These are phyloP conservation scores for Ramichloridium luteum DNA, from an alignment of 2,329 filamentous ascomycete genomes.

Conservation along the genomic window DNA sequence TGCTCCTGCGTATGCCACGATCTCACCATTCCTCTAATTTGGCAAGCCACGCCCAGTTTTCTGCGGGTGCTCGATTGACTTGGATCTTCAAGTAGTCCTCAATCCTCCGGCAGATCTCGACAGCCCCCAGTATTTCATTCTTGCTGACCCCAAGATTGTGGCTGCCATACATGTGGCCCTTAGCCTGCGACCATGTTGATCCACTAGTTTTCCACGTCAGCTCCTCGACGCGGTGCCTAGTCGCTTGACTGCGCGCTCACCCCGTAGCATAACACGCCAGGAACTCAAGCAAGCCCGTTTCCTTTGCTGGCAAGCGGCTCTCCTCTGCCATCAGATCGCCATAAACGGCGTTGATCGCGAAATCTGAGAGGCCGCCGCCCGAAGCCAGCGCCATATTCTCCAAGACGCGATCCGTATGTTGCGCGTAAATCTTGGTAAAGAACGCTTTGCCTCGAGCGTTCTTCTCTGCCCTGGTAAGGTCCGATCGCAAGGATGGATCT, in stretches of 20 bases:
- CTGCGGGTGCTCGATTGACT: constrained; percentile 7
- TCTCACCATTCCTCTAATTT: constrained; percentile 12
- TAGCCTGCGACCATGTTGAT: constrained; percentile 10
- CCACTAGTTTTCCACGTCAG: constrained; percentile 6
- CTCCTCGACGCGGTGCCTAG: neutral
- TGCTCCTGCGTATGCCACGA: no score
- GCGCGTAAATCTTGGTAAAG: constrained; percentile 12
- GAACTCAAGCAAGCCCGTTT: constrained; percentile 13
- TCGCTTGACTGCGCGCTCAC: constrained; percentile 2
- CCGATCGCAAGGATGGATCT: constrained; percentile 8
- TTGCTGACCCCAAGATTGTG: constrained; percentile 12
- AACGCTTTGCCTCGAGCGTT: constrained; percentile 10
- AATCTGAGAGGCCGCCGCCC: constrained; percentile 11
- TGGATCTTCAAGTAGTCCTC: constrained; percentile 9
- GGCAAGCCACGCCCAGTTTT: constrained; percentile 11
- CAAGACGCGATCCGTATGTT: constrained; percentile 13
- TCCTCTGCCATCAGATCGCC: constrained; percentile 14
- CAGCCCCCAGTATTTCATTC: constrained; percentile 11
- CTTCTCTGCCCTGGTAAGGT: constrained; percentile 9
- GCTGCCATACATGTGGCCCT: constrained; percentile 14
- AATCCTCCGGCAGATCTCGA: constrained; percentile 11
- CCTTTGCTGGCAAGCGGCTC: constrained; percentile 10
- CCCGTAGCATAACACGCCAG: constrained; percentile 13
- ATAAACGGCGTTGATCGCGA: constrained; percentile 12
- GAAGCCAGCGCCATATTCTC: constrained; percentile 12